A percentile compares a stretch with the other conserved stretches of the same genome.
These are phyloP conservation scores for Flaveria bidentis DNA, from an alignment of 129 eudicot species.

Conservation along the genomic window DNA sequence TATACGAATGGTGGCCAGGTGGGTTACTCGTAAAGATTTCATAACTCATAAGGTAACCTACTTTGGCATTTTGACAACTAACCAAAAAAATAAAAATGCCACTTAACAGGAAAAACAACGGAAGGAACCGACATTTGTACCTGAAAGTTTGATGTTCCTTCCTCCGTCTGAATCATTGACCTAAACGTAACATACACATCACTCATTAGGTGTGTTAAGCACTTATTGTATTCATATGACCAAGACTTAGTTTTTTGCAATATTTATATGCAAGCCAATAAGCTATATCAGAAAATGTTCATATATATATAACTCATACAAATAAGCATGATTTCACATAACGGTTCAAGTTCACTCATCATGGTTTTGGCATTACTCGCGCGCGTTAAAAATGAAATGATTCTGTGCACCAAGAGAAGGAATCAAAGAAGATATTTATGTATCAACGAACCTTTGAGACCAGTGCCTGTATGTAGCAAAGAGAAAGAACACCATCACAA, in stretches of 20 bases:
- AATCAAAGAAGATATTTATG: neutral
- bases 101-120: neutral
- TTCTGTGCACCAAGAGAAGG: neutral
- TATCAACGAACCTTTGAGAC: conserved; percentile 65
- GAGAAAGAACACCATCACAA: conserved; percentile 71
- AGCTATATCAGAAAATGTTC: conserved; percentile 9
- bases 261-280: neutral
- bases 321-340: conserved; percentile 16
- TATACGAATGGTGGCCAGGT: neutral
- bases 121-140: conserved; percentile 32
- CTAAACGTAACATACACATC: conserved; percentile 35
- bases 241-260: conserved; percentile 18
- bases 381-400: conserved; percentile 4
- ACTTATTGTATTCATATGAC: conserved; percentile 11
- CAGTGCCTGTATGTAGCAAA: conserved; percentile 78
- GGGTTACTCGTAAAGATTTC: neutral
- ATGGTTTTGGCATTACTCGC: neutral
- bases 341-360: neutral
- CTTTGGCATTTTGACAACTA: neutral
- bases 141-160: conserved; percentile 47
- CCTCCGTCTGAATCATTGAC: conserved; percentile 47
- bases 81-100: conserved; percentile 1
- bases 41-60: conserved; percentile 10
- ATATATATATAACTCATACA: neutral
- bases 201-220: conserved; percentile 22